phyloP scores from a whole-genome alignment of 805 yeast genomes.

The Spathaspora passalidarum region DNA sequence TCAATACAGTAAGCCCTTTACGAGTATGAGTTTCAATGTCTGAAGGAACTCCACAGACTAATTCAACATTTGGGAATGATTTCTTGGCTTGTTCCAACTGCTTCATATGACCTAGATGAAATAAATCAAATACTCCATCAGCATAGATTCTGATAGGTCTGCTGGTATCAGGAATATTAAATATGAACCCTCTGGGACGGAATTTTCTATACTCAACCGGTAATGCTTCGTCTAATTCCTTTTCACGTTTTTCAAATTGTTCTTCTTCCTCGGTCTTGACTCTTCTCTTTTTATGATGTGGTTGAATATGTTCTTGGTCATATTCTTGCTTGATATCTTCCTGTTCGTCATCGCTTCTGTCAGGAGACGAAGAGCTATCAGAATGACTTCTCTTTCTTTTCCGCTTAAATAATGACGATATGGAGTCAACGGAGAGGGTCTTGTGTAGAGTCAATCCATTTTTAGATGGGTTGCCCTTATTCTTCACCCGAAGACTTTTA shows the following conservation, averaged over 20 bases:
- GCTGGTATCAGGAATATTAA: conserved; percentile 81
- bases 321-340: conserved; percentile 1
- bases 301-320: not conserved
- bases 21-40: conserved; percentile 88
- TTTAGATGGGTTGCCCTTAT: not conserved
- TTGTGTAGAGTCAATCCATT: conserved; percentile 9
- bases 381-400: conserved; percentile 22
- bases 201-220: conserved; percentile 71
- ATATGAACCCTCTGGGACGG: conserved; percentile 74
- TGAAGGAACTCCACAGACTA: conserved; percentile 90
- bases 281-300: conserved; percentile 19
- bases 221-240: conserved; percentile 56
- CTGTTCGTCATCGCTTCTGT: conserved; percentile 14
- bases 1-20: conserved; percentile 89
- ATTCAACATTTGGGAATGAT: conserved; percentile 75
- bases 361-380: not conserved
- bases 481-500: not conserved
- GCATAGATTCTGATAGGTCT: conserved; percentile 94
- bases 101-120: conserved; percentile 97
- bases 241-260: conserved; percentile 48
- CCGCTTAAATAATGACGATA: conserved; percentile 31
- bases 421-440: conserved; percentile 38
- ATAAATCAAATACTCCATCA: conserved; percentile 95
- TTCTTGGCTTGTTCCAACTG: conserved; percentile 97
- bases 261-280: conserved; percentile 25